These are phyloP conservation scores for Lactarius sanguifluus DNA, from an alignment of 768 basidiomycete genomes.

Conservation along the genomic window DNA sequence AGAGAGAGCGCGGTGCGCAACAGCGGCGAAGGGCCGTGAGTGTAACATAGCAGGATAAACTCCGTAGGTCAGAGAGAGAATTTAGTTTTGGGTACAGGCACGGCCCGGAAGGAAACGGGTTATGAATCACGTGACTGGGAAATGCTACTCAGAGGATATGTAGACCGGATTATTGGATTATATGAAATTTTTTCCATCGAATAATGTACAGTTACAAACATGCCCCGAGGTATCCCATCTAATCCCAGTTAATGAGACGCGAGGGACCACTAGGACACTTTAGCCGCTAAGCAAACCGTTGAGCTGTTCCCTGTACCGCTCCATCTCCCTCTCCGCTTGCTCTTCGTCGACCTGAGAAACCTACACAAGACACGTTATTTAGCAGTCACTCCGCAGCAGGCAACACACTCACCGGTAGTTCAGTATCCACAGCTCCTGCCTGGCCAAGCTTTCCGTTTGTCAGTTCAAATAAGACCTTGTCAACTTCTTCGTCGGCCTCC, in stretches of 20 bases:
- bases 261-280: conserved; percentile 28
- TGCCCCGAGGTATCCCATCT: not conserved
- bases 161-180: not conserved
- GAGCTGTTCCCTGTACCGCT: conserved; percentile 85
- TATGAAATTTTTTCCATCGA: not conserved
- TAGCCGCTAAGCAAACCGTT: conserved; percentile 76
- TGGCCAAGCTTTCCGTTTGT: conserved; percentile 95
- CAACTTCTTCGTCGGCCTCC: conserved; percentile 96
- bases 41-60: conserved; percentile 51
- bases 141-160: too few species aligned
- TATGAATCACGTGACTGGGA: not conserved
- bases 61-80: conserved; percentile 30
- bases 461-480: conserved; percentile 92
- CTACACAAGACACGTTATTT: conserved; percentile 37
- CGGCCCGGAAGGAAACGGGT: conserved; percentile 17
- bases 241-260: not conserved
- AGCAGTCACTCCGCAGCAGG: not conserved
- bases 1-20: conserved; percentile 53
- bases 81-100: not conserved
- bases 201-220: conserved; percentile 1
- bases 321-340: conserved; percentile 85
- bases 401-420: conserved; percentile 64
- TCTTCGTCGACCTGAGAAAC: conserved; percentile 70
- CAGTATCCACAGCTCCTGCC: conserved; percentile 68
- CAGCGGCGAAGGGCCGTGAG: conserved; percentile 53